Evolutionary conservation across 164 flowering plant species (phyloP).

Genomic region (Brasenia schreberi): DNA sequence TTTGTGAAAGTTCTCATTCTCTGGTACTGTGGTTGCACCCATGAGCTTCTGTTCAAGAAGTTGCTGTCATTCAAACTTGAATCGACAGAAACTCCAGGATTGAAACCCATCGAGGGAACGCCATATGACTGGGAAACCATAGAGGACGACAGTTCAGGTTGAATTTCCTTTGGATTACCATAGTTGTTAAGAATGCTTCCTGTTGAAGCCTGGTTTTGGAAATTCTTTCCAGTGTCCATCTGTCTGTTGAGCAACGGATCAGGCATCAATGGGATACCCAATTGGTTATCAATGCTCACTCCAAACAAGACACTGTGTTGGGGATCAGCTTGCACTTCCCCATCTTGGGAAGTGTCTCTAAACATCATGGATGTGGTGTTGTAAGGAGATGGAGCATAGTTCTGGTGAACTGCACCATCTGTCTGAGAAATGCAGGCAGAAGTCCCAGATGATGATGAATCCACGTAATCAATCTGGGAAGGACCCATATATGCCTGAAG

Average conservation of each 20-base stretch:
- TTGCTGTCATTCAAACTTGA: slow-evolving; percentile 56
- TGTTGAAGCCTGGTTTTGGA: slow-evolving; percentile 35
- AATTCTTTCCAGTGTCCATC: slow-evolving; percentile 45
- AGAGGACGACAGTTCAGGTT: slow-evolving; percentile 73
- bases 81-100: slow-evolving; percentile 41
- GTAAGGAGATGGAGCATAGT: slow-evolving; percentile 32
- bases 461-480: slow-evolving; percentile 67
- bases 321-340: slow-evolving; percentile 46
- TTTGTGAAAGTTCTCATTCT: slow-evolving; percentile 78
- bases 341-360: slow-evolving; percentile 25
- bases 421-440: slow-evolving; percentile 65
- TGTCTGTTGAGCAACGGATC: slow-evolving; percentile 43
- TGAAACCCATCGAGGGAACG: slow-evolving; percentile 69
- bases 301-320: slow-evolving; percentile 46
- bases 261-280: slow-evolving; percentile 40
- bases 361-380: slow-evolving; percentile 43
- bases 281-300: slow-evolving; percentile 35
- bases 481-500: slow-evolving; percentile 34
- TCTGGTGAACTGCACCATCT: slow-evolving; percentile 43
- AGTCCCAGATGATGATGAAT: slow-evolving; percentile 84
- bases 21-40: slow-evolving; percentile 61
- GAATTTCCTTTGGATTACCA: slow-evolving; percentile 58
- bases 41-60: slow-evolving; percentile 44
- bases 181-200: slow-evolving; percentile 42
- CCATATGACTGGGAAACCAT: slow-evolving; percentile 92